Base-by-base conservation (phyloP, 129 eudicot species). In the Pseudognaphalium luteoalbum region DNA sequence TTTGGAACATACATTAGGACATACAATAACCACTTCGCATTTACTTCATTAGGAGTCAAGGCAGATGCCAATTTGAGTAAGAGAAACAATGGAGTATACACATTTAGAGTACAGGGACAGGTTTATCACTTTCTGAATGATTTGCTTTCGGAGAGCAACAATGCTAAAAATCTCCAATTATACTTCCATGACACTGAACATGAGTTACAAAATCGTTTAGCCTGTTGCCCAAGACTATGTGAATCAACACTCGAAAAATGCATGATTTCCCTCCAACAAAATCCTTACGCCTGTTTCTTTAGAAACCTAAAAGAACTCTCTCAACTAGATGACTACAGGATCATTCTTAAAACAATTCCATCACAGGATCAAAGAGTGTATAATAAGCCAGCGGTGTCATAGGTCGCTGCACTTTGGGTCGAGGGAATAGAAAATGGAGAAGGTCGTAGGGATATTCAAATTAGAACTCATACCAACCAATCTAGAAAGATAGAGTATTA, bases 321-420 rank as follows among this genome's bases (percentile, higher is more conserved):
- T 6, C 12, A 37, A 0, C 11, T 69, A 25, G 73, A 41, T 3
- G 11, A 69, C 58, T 39, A 39, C 11, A 19, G 19, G 59, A 69
- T 69, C 2, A 25, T 69, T 17, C 34, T 69, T 47, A 69, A 47
- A 41, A 69, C 73, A 17, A 7, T 39, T 21, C 29, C 34, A 4
- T 19, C 57, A 21, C 59, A 39, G 47, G 73, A 69, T 41, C 73
- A 69, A 42, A 69, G 73, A 69, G 35, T 69, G 9, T 69, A 69
- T 30, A 67, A 67, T 35, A 67, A 39, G 15, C 72, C 54, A 4
- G 5, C 17, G 16, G 72, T 67, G 6, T 67, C 54, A 4, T 16
- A 67, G 3, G 52, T 67, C 5, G 72, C 72, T 16, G 50, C 52
- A 6, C 10, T 67, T n/a, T 67, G 54, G 72, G 25, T 33, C 7